Evolutionary conservation across 495 filamentous ascomycete species (phyloP), one percentile per base, ranked within the genome.

Genomic region (Aspergillus nanangensis): DNA sequence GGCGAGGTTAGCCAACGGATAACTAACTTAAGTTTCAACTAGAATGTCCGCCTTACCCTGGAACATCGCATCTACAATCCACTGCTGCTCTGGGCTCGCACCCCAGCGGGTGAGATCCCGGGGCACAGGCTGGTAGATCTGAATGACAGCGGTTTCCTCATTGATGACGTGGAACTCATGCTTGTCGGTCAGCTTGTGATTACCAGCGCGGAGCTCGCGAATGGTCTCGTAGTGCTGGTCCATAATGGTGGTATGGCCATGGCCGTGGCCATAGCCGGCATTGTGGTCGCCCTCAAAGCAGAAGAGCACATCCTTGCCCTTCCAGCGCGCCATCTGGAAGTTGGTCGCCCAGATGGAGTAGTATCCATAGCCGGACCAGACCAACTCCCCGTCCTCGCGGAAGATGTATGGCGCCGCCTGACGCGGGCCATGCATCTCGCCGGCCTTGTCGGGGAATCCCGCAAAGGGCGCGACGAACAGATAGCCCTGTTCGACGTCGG

Each of bases 391-490:
- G 36, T 76, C 61, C 52, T 75, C 70, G 5, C 69, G 69, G 50
- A 79, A 72, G 49, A 80, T 79, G 48, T 79, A 80, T 21, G 76
- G 75, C 1, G 63, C 75, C 20, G 75, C 69, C 56, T 79, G 77
- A 10, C 70, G 71, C 0, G 78, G 76, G 1, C 78, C 77, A 37
- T 79, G 76, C 24, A 55, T 55, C 29, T 58, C 56, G 3, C 56
- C 38, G 40, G 62, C 47, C 54, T 54, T 63, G 41, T 72, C 66
- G 13, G 65, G 61, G 39, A 59, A 72, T 4, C 75, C 74, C 8
- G 75, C 65, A 45, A 76, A 79, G 1, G 76, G 77, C 5, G 77
- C 72, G 4, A 79, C 57, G 49, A 81, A 79, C 29, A 81, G 65
- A 48, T 76, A 78, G 9, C 76, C 76, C 45, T 67, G 61, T 41